Conservation (phyloP, 768 basidiomycete species). For the Mycena floridula region DNA sequence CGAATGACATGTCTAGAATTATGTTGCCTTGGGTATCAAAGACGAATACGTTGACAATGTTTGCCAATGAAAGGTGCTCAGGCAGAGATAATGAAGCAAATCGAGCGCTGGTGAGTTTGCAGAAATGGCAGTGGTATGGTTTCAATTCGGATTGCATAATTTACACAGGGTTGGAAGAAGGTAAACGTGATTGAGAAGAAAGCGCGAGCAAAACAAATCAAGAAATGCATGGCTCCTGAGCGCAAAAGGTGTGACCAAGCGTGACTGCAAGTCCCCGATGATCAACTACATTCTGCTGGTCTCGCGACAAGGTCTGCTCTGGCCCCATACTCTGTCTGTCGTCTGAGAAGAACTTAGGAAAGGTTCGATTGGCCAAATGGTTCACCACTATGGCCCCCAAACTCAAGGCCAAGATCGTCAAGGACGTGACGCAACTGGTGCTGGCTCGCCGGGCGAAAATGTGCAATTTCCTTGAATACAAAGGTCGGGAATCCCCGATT, state of each 20-base stretch:
- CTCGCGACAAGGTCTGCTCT: conserved; percentile 85
- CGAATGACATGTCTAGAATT: no score
- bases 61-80: no score
- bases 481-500: conserved; percentile 45
- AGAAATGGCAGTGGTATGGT: no score
- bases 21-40: no score
- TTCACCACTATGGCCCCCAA: conserved; percentile 80
- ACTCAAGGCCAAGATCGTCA: conserved; percentile 84
- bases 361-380: conserved; percentile 95
- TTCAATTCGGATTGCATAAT: background rate
- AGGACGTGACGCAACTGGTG: conserved; percentile 92
- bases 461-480: conserved; percentile 97
- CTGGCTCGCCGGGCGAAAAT: conserved; percentile 81
- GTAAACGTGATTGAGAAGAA: no score
- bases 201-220: no score
- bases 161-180: background rate
- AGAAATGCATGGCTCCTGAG: background rate
- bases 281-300: conserved; percentile 93
- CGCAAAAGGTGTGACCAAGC: background rate
- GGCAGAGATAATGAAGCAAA: no score
- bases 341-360: conserved; percentile 56
- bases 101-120: no score
- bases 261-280: conserved; percentile 31
- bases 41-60: no score
- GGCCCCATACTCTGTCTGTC: no score